These are phyloP conservation scores for Plasmodium falciparum DNA, from an alignment of 169 alveolate genomes.

Conservation along the genomic window DNA sequence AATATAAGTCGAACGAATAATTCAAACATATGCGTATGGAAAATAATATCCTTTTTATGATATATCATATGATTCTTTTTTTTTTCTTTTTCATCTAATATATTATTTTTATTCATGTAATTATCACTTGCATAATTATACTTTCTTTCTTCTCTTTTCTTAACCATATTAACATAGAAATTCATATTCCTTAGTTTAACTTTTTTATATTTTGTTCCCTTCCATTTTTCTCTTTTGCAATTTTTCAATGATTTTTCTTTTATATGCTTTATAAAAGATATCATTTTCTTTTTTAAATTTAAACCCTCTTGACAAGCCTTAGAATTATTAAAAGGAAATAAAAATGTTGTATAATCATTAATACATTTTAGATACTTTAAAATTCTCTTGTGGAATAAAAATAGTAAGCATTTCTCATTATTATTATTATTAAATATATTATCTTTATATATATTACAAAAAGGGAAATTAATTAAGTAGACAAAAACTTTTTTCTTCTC, in stretches of 20 bases:
- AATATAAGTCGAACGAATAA: constrained; percentile 55
- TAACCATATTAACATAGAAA: background rate
- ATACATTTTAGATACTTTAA: constrained; percentile 28
- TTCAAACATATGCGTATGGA: constrained; percentile 61
- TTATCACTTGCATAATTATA: background rate
- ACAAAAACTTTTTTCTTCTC: background rate
- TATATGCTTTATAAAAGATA: constrained; percentile 22
- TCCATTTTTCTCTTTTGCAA: constrained; percentile 1
- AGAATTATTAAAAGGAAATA: constrained; percentile 57
- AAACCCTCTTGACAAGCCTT: constrained; percentile 33
- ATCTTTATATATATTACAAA: constrained; percentile 37
- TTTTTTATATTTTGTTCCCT: background rate
- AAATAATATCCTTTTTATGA: constrained; percentile 43
- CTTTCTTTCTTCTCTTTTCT: background rate
- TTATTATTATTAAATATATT: constrained; percentile 41
- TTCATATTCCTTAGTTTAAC: background rate
- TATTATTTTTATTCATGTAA: background rate
- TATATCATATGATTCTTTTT: background rate
- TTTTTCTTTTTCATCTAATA: constrained; percentile 1
- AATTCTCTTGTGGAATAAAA: constrained; percentile 66
- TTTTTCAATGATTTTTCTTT: background rate
- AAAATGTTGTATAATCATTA: constrained; percentile 53
- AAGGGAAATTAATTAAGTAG: constrained; percentile 58
- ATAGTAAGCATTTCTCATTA: constrained; percentile 45
- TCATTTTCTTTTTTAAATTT: constrained; percentile 60